Conservation (phyloP, 495 filamentous ascomycete genomes). For the Aspergillus panamensis region DNA sequence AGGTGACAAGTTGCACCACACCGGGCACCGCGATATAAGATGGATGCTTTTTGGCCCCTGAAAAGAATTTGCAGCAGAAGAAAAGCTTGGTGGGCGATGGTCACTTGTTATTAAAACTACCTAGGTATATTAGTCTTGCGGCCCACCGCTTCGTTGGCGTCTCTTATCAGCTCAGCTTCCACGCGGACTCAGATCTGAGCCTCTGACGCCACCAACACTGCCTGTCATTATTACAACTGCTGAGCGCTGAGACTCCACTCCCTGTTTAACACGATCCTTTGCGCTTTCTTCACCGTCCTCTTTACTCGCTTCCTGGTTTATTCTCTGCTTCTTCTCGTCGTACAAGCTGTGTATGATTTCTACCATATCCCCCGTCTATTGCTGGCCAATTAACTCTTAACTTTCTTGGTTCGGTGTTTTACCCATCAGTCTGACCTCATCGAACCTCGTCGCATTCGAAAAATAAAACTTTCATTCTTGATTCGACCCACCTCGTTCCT, state of each 20-base stretch:
- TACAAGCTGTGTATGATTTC: not conserved
- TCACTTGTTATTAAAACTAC: too few species aligned
- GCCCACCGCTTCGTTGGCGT: not conserved
- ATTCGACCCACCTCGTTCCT: not conserved
- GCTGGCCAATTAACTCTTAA: slow-evolving; percentile 11
- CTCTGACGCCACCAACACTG: slow-evolving; percentile 14
- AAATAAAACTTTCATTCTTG: not conserved
- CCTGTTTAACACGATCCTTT: too few species aligned
- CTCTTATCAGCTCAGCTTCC: not conserved
- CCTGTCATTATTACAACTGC: slow-evolving; percentile 9
- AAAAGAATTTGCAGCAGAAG: not conserved
- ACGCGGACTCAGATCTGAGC: too few species aligned
- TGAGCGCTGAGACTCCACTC: not conserved
- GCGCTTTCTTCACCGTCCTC: not conserved
- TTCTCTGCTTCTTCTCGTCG: slow-evolving; percentile 3
- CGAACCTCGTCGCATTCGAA: not conserved
- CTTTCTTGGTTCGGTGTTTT: not conserved
- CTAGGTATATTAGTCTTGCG: not conserved
- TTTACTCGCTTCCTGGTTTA: not conserved
- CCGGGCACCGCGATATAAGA: not conserved
- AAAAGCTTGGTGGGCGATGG: not conserved
- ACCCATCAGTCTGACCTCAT: slow-evolving; percentile 1
- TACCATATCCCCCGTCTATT: not conserved
- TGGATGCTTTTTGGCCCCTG: not conserved
- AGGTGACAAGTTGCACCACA: slow-evolving; percentile 8